phyloP scores from a whole-genome alignment of 2,329 filamentous ascomycete genomes.

The Fusarium succisae region DNA sequence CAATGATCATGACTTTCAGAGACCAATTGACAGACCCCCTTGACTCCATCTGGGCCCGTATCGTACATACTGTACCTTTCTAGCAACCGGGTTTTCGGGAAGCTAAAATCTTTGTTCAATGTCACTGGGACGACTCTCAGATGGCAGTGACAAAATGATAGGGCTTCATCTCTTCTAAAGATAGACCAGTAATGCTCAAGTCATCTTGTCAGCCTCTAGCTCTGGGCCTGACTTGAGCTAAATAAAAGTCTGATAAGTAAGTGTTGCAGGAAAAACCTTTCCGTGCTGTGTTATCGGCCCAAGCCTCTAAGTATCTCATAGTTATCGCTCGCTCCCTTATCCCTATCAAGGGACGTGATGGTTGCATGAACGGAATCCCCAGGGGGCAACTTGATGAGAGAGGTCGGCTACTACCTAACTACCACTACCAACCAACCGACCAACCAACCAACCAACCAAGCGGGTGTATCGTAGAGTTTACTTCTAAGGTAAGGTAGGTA shows the following conservation, averaged over 20 bases:
- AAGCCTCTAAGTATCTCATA: neutral
- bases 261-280: neutral
- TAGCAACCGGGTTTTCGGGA: constrained; percentile 5
- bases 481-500: neutral
- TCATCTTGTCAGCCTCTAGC: neutral
- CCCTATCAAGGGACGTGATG: neutral
- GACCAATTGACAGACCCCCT: constrained; percentile 2
- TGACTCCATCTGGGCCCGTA: neutral
- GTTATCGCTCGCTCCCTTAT: neutral
- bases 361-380: constrained; percentile 8
- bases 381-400: constrained; percentile 11
- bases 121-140: neutral
- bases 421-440: neutral
- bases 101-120: constrained; percentile 16
- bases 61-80: neutral
- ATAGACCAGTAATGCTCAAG: neutral
- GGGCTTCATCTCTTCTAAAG: neutral
- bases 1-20: constrained; percentile 21
- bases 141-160: neutral
- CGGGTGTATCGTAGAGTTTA: constrained; percentile 1
- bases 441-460: neutral
- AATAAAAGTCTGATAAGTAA: constrained; percentile 15
- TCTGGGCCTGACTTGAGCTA: neutral
- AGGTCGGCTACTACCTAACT: neutral
- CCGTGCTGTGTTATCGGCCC: neutral